Evolutionary conservation across 352 stramenopile species (phyloP).

Genomic region (Phytophthora ramorum): DNA sequence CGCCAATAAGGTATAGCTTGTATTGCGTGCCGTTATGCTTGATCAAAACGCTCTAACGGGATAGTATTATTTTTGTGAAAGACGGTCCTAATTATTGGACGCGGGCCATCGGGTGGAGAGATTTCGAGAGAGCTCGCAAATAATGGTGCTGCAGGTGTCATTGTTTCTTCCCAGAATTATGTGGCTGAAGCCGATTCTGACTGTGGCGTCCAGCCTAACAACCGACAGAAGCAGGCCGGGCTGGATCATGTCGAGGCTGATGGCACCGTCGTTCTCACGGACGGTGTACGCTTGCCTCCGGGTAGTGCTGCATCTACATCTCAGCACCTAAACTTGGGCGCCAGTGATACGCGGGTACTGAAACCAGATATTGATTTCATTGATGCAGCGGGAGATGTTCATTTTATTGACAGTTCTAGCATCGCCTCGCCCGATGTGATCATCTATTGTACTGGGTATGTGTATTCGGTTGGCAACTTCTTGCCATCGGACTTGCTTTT

Average conservation of each 20-base stretch:
- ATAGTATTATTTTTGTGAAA: slow-evolving; percentile 9
- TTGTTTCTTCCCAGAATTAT: slow-evolving; percentile 46
- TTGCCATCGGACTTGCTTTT: slow-evolving; percentile 44
- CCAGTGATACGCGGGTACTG: slow-evolving; percentile 32
- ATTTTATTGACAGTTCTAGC: slow-evolving; percentile 47
- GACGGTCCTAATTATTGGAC: slow-evolving; percentile 55
- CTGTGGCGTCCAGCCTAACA: not conserved
- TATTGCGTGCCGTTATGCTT: not conserved
- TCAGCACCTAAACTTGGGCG: not conserved
- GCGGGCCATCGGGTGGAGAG: slow-evolving; percentile 59
- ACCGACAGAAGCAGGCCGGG: not conserved
- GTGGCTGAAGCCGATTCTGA: not conserved
- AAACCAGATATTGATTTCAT: slow-evolving; percentile 52
- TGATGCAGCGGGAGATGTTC: slow-evolving; percentile 31
- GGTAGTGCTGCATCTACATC: slow-evolving; percentile 5
- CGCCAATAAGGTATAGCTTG: slow-evolving; percentile 26
- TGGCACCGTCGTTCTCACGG: slow-evolving; percentile 15
- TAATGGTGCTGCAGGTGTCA: slow-evolving; percentile 35
- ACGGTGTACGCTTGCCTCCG: slow-evolving; percentile 7
- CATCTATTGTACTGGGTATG: slow-evolving; percentile 67
- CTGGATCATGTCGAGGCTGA: slow-evolving; percentile 16
- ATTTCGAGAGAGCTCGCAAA: slow-evolving; percentile 59
- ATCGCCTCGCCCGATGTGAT: slow-evolving; percentile 51
- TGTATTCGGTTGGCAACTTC: slow-evolving; percentile 48
- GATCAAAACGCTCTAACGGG: not conserved